Conservation (phyloP, 108 stramenopile species). For the Mediolabrus comicus region DNA sequence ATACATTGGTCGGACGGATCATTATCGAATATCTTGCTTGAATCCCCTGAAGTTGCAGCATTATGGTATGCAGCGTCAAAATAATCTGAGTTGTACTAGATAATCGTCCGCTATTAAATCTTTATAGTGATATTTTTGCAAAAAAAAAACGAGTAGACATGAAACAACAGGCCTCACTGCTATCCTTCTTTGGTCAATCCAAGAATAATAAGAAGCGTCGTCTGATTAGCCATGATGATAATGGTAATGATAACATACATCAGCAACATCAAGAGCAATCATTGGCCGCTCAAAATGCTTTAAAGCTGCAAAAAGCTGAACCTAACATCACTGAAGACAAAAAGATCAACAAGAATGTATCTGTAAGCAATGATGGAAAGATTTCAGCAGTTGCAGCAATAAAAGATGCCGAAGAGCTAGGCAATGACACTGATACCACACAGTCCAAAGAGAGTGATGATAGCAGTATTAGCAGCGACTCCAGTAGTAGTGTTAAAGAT, state of each 20-base stretch:
- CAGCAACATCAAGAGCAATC: background rate
- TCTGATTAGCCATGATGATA: background rate
- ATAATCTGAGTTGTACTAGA: no score
- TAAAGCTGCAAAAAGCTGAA: background rate
- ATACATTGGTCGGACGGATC: no score
- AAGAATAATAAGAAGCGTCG: background rate
- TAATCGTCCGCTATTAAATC: no score
- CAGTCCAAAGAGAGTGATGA: conserved; percentile 6
- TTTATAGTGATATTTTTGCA: background rate
- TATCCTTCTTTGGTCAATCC: conserved; percentile 28
- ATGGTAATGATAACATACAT: background rate
- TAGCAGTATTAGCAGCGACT: no score
- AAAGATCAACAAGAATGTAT: no score
- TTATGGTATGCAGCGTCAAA: no score
- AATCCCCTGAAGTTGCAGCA: no score
- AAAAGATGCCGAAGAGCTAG: background rate
- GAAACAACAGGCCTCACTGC: conserved; percentile 30
- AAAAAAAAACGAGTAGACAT: background rate
- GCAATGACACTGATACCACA: background rate
- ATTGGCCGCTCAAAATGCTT: no score
- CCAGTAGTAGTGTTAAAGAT: background rate
- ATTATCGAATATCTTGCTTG: no score
- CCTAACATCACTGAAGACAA: no score
- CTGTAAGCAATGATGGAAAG: background rate
- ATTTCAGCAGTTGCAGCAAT: background rate